These are phyloP conservation scores for Hymenoscyphus fraxineus DNA, from an alignment of 2,329 filamentous ascomycete genomes.

Conservation along the genomic window DNA sequence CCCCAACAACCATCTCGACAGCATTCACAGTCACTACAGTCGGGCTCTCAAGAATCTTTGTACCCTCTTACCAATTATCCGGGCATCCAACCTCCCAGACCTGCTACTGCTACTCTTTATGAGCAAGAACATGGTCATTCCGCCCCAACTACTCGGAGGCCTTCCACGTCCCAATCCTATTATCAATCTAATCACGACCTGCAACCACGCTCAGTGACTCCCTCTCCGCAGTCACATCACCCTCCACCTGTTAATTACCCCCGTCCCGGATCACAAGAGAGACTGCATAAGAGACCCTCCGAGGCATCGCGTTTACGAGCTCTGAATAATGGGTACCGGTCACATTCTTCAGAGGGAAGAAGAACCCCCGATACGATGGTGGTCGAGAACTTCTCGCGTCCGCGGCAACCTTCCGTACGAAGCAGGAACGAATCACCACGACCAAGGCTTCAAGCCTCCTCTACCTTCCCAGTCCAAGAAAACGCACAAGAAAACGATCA, in stretches of 20 bases:
- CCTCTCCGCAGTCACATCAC: constrained; percentile 17
- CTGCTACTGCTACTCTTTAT: constrained; percentile 14
- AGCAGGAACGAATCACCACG: constrained; percentile 30
- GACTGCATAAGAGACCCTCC: constrained; percentile 29
- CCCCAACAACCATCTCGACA: background rate
- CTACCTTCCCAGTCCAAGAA: constrained; percentile 24
- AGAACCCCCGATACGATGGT: constrained; percentile 24
- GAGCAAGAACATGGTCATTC: constrained; percentile 4
- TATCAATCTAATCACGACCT: constrained; percentile 19
- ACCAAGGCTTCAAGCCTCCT: constrained; percentile 22
- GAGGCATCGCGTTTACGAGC: constrained; percentile 34
- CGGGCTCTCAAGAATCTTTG: constrained; percentile 12
- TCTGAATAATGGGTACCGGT: constrained; percentile 32
- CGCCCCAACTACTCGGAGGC: constrained; percentile 17
- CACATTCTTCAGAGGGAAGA: constrained; percentile 26
- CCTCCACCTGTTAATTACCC: constrained; percentile 10
- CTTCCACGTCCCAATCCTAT: constrained; percentile 29
- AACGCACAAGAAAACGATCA: constrained; percentile 25
- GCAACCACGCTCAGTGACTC: constrained; percentile 25
- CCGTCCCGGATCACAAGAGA: background rate
- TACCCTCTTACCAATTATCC: constrained; percentile 15
- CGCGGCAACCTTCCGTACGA: constrained; percentile 28
- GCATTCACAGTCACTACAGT: background rate
- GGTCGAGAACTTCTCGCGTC: constrained; percentile 32
- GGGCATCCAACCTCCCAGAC: constrained; percentile 9